Percentiles rank a stretch among this genome's conserved stretches.
phyloP scores from a whole-genome alignment of 768 basidiomycete species.

The Suillus subaureus region DNA sequence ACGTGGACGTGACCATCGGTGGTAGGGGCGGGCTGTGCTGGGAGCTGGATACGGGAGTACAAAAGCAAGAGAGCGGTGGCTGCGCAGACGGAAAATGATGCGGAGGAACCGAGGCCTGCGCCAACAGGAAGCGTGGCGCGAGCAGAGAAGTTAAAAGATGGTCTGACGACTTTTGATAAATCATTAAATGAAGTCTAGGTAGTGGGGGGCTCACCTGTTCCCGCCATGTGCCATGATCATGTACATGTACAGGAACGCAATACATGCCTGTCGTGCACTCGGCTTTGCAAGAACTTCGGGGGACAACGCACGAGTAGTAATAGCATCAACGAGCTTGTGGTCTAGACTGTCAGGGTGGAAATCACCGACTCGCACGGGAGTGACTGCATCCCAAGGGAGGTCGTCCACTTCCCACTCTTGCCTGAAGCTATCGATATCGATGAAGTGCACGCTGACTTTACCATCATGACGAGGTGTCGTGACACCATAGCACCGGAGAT shows the following conservation, averaged over 20 bases:
- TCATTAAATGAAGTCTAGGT: conserved; percentile 14
- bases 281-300: conserved; percentile 30
- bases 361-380: conserved; percentile 50
- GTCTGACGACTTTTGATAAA: conserved; percentile 43
- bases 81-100: conserved; percentile 89
- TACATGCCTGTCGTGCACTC: conserved; percentile 48
- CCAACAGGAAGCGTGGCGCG: conserved; percentile 92
- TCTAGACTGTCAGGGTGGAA: conserved; percentile 71
- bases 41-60: conserved; percentile 64
- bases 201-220: conserved; percentile 51
- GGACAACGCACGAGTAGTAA: conserved; percentile 50
- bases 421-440: conserved; percentile 77
- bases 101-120: conserved; percentile 96
- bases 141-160: conserved; percentile 75
- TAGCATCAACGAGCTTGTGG: conserved; percentile 68
- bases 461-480: conserved; percentile 73
- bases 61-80: conserved; percentile 80
- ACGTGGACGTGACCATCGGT: conserved; percentile 57
- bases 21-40: conserved; percentile 51
- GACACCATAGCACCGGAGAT: conserved; percentile 92
- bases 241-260: conserved; percentile 93
- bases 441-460: conserved; percentile 73
- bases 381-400: conserved; percentile 80
- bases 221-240: conserved; percentile 65
- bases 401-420: conserved; percentile 78